Percentiles rank a stretch among this genome's conserved stretches.
Conservation (phyloP, 148 eudicot genomes). For the Limonium bicolor region DNA sequence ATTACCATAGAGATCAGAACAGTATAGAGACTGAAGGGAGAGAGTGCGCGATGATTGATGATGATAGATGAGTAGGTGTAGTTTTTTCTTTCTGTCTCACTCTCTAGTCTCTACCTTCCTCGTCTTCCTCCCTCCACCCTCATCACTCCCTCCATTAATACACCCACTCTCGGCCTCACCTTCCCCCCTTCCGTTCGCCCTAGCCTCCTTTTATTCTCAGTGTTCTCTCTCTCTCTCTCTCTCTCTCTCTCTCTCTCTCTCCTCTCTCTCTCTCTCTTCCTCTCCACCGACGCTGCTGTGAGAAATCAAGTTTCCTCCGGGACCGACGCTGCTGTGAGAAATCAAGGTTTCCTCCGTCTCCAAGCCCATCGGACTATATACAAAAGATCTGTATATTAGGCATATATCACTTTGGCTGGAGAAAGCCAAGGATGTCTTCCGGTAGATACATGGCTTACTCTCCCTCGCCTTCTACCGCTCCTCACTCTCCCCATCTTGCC, state of each 20-base stretch:
- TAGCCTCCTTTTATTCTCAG: too few relatives aligned
- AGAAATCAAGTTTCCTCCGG: background rate
- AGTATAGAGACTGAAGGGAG: too few relatives aligned
- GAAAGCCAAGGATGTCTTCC: slow-evolving; percentile 76
- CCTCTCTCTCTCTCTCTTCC: slow-evolving; percentile 1
- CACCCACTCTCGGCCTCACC: too few relatives aligned
- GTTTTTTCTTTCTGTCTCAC: too few relatives aligned
- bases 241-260: background rate
- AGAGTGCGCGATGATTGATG: too few relatives aligned
- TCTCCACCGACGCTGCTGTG: background rate
- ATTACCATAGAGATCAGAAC: too few relatives aligned
- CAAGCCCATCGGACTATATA: background rate
- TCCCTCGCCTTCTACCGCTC: slow-evolving; percentile 76
- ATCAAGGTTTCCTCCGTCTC: background rate
- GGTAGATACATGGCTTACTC: slow-evolving; percentile 97
- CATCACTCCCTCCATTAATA: too few relatives aligned
- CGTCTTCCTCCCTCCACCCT: too few relatives aligned
- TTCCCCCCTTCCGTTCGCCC: too few relatives aligned
- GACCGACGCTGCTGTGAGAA: background rate
- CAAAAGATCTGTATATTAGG: background rate
- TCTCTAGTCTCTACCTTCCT: too few relatives aligned
- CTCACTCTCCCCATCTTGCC: slow-evolving; percentile 85
- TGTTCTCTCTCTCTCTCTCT: background rate
- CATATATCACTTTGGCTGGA: slow-evolving; percentile 11
- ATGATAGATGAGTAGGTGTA: too few relatives aligned